Evolutionary conservation across 2,329 filamentous ascomycete species (phyloP).

Genomic region (Escovopsis weberi): DNA sequence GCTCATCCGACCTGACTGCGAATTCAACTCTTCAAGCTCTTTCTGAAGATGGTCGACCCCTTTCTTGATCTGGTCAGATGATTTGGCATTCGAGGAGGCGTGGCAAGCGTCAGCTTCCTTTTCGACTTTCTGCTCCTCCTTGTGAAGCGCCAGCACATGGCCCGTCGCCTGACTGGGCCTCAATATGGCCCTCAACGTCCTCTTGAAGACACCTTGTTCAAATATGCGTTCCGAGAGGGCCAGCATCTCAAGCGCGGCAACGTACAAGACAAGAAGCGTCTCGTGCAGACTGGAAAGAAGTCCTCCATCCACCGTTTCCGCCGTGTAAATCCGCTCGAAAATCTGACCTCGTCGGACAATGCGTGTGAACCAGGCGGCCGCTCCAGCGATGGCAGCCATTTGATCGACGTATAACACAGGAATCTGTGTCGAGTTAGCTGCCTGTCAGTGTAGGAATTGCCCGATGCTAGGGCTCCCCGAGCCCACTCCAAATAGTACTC

Average conservation of each 20-base stretch:
- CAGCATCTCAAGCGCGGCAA: neutral
- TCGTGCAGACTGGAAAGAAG: neutral
- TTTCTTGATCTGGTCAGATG: neutral
- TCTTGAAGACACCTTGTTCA: neutral
- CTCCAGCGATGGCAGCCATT: neutral
- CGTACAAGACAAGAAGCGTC: neutral
- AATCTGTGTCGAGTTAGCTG: neutral
- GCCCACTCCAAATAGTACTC: no score
- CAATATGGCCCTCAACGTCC: neutral
- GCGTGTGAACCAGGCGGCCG: neutral
- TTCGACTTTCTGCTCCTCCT: neutral
- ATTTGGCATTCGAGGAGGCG: neutral
- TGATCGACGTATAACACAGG: neutral
- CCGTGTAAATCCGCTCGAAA: neutral
- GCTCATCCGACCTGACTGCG: no score
- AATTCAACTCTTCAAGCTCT: neutral
- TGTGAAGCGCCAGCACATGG: neutral
- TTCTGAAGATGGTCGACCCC: neutral
- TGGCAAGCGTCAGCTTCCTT: neutral
- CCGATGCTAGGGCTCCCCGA: no score
- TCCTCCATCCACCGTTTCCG: neutral
- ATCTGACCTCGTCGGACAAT: conserved; percentile 2
- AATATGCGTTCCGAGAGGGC: neutral
- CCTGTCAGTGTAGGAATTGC: no score
- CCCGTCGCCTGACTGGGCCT: neutral